phyloP scores from a whole-genome alignment of 768 basidiomycete genomes.

The Tulasnella sp. region DNA sequence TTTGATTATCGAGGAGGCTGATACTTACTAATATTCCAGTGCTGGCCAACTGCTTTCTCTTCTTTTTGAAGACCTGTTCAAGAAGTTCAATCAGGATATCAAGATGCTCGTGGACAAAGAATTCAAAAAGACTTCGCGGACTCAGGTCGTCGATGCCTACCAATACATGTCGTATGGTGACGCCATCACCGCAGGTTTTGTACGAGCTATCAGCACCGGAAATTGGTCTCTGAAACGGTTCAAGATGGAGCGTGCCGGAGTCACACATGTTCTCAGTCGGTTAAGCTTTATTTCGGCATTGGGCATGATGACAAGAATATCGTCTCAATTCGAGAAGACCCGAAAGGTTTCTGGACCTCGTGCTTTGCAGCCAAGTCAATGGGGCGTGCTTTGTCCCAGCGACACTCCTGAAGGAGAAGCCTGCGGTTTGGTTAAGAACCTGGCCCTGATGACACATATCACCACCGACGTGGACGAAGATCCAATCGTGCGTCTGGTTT shows the following conservation, averaged over 20 bases:
- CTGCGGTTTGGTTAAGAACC: slow-evolving; percentile 96
- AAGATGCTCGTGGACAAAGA: slow-evolving; percentile 97
- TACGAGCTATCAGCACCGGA: slow-evolving; percentile 96
- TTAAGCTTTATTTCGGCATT: slow-evolving; percentile 95
- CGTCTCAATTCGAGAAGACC: slow-evolving; percentile 99
- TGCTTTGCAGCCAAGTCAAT: slow-evolving; percentile 96
- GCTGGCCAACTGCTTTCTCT: slow-evolving; percentile 95
- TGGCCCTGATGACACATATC: slow-evolving; percentile 99
- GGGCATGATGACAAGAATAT: slow-evolving; percentile 99
- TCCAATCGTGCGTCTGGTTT: slow-evolving; percentile 85
- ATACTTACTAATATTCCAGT: slow-evolving; percentile 49
- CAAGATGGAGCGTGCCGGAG: slow-evolving; percentile 98
- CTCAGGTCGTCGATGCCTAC: slow-evolving; percentile 92
- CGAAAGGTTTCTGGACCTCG: slow-evolving; percentile 97
- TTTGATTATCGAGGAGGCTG: background rate
- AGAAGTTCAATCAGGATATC: slow-evolving; percentile 95
- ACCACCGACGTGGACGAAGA: slow-evolving; percentile 98
- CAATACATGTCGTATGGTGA: slow-evolving; percentile 96
- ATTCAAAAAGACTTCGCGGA: slow-evolving; percentile 92
- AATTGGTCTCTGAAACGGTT: slow-evolving; percentile 99
- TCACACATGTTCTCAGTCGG: slow-evolving; percentile 95
- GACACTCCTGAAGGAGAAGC: slow-evolving; percentile 99
- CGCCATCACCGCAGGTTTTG: slow-evolving; percentile 92
- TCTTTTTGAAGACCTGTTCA: slow-evolving; percentile 98
- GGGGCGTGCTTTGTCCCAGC: slow-evolving; percentile 97